These are phyloP conservation scores for Metschnikowia shivogae DNA, from an alignment of 805 yeast species.

Conservation along the genomic window DNA sequence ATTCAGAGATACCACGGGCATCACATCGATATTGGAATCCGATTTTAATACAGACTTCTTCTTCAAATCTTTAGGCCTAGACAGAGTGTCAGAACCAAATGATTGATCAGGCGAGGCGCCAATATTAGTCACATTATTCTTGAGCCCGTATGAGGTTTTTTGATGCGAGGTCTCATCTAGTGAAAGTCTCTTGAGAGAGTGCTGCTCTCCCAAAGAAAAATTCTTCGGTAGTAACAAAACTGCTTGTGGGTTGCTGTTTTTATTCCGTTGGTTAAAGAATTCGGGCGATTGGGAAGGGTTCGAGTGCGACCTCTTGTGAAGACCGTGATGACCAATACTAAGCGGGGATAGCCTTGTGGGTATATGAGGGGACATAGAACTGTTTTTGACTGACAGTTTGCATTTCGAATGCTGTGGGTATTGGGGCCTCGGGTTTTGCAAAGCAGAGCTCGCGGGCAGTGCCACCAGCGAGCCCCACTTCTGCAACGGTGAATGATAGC, in stretches of 20 bases:
- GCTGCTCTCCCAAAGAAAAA: slow-evolving; percentile 30
- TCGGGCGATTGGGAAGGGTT: slow-evolving; percentile 29
- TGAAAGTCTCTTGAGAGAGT: slow-evolving; percentile 23
- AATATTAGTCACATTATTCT: slow-evolving; percentile 17
- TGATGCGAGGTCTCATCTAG: slow-evolving; percentile 6
- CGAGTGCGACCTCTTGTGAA: slow-evolving; percentile 31
- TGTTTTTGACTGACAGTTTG: slow-evolving; percentile 5
- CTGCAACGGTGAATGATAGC: slow-evolving; percentile 1
- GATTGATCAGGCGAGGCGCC: slow-evolving; percentile 9
- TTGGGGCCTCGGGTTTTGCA: slow-evolving; percentile 36
- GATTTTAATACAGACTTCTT: background rate
- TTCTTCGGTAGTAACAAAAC: slow-evolving; percentile 49
- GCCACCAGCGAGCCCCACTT: slow-evolving; percentile 3
- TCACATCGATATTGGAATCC: slow-evolving; percentile 1
- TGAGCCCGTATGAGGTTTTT: slow-evolving; percentile 4
- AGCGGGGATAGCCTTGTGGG: slow-evolving; percentile 4
- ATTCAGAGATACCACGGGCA: background rate
- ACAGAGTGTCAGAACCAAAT: background rate
- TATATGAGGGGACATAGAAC: slow-evolving; percentile 11
- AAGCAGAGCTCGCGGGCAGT: slow-evolving; percentile 6
- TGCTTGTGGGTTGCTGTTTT: slow-evolving; percentile 33
- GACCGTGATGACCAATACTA: slow-evolving; percentile 1
- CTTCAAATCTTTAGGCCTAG: background rate
- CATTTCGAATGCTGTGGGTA: slow-evolving; percentile 16
- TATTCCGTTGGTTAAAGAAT: slow-evolving; percentile 9